Conservation (phyloP, 305 asterid species). For the Solanum hybrid region DNA sequence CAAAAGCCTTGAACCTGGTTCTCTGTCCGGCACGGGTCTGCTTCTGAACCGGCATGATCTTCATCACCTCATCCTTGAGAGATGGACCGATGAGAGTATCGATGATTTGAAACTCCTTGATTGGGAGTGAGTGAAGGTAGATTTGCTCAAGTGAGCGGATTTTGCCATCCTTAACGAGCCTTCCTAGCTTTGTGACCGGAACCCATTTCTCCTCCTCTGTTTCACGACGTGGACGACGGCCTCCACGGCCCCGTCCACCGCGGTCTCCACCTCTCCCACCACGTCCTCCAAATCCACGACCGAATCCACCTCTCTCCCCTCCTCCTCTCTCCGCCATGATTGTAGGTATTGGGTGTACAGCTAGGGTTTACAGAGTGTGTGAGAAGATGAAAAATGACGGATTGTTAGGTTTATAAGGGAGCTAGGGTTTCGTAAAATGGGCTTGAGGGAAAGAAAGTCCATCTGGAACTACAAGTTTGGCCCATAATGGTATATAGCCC, state of each 20-base stretch:
- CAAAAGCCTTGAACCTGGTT: slow-evolving; percentile 30
- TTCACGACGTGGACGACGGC: slow-evolving; percentile 28
- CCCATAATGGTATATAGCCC: background rate
- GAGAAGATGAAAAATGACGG: background rate
- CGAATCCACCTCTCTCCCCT: slow-evolving; percentile 27
- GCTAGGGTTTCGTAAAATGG: background rate
- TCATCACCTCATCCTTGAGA: slow-evolving; percentile 32
- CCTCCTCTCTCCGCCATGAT: slow-evolving; percentile 30
- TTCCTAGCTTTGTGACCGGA: slow-evolving; percentile 26
- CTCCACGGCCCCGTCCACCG: slow-evolving; percentile 17
- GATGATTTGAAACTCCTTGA: slow-evolving; percentile 29
- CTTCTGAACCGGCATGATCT: slow-evolving; percentile 34
- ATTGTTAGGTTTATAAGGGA: background rate
- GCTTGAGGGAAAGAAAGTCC: background rate
- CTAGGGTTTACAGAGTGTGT: background rate
- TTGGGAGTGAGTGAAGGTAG: slow-evolving; percentile 27
- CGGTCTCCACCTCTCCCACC: slow-evolving; percentile 17
- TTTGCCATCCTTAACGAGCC: slow-evolving; percentile 19
- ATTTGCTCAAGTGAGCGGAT: slow-evolving; percentile 21
- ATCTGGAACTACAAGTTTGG: background rate
- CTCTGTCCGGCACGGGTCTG: slow-evolving; percentile 35
- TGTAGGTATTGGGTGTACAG: background rate
- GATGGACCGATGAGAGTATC: slow-evolving; percentile 24
- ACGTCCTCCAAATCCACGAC: slow-evolving; percentile 25
- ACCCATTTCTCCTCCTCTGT: slow-evolving; percentile 31